Percentiles rank a stretch among this genome's conserved stretches.
phyloP scores from a whole-genome alignment of 208 protist genomes.

The Sergeia podlipaevii region DNA sequence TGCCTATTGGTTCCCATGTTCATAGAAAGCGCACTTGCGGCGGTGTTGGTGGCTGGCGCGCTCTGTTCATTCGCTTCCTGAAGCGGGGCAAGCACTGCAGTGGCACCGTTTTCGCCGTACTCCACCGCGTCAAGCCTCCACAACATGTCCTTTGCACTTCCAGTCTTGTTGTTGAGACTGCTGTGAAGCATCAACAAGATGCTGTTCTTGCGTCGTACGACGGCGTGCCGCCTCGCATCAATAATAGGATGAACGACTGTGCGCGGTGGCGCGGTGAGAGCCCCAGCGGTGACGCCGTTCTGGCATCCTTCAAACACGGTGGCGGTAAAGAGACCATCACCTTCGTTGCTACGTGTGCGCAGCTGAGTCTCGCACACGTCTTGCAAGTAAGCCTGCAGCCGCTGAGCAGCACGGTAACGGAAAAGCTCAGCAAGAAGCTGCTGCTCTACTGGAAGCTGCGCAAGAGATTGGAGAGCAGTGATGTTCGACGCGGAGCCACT shows the following conservation, averaged over 20 bases:
- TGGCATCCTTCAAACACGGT: constrained; percentile 39
- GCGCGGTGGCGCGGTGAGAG: background rate
- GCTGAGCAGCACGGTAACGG: background rate
- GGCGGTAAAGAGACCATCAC: constrained; percentile 22
- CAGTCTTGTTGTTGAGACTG: no score
- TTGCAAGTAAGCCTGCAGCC: background rate
- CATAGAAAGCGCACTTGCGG: no score
- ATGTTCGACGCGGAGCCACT: no score
- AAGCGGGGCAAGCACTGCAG: no score
- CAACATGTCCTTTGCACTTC: no score
- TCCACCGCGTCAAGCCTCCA: no score
- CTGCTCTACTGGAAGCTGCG: constrained; percentile 2
- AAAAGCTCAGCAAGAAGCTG: constrained; percentile 17
- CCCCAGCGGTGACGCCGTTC: background rate
- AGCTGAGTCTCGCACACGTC: constrained; percentile 3
- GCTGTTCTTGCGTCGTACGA: background rate
- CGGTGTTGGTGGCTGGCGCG: no score
- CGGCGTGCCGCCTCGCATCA: constrained; percentile 21
- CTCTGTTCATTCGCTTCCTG: no score
- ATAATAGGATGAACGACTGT: constrained; percentile 28
- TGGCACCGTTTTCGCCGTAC: no score
- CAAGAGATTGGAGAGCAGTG: no score
- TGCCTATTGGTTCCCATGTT: no score
- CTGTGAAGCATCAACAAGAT: background rate
- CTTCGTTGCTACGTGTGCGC: background rate